These are phyloP conservation scores for Stenocarpella maydis DNA, from an alignment of 2,329 filamentous ascomycete species.

Conservation along the genomic window DNA sequence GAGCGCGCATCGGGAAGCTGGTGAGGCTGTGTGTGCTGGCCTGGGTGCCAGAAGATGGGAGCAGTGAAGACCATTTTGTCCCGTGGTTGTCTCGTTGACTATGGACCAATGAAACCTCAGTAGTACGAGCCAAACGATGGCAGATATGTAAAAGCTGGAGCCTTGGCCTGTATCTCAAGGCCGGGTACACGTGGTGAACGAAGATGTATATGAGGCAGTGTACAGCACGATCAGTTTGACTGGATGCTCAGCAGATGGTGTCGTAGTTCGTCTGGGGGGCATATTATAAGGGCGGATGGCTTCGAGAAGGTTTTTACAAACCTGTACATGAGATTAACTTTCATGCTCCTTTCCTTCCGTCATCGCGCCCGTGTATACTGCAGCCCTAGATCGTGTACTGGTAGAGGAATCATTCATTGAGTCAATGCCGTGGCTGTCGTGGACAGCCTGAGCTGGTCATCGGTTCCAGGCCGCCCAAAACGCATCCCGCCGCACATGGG, in stretches of 20 bases:
- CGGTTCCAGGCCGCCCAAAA: slow-evolving; percentile 4
- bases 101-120: neutral
- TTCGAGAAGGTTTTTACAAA: neutral
- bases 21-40: slow-evolving; percentile 14
- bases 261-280: neutral
- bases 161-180: neutral
- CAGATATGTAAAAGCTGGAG: neutral
- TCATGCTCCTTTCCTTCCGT: slow-evolving; percentile 10
- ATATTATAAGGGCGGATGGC: neutral
- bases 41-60: slow-evolving; percentile 20
- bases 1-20: slow-evolving; percentile 24
- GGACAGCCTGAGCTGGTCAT: neutral
- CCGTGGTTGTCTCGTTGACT: too few species aligned
- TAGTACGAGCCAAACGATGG: too few species aligned
- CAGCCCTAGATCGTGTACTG: slow-evolving; percentile 1
- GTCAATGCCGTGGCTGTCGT: slow-evolving; percentile 16
- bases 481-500: slow-evolving; percentile 22
- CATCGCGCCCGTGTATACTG: slow-evolving; percentile 5
- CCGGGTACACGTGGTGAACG: too few species aligned
- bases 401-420: neutral
- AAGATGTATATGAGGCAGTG: neutral
- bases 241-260: neutral
- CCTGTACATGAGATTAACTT: slow-evolving; percentile 14
- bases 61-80: slow-evolving; percentile 3
- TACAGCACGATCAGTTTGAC: neutral